These are phyloP conservation scores for Termitomyces titanicus DNA, from an alignment of 768 basidiomycete genomes.

Conservation along the genomic window DNA sequence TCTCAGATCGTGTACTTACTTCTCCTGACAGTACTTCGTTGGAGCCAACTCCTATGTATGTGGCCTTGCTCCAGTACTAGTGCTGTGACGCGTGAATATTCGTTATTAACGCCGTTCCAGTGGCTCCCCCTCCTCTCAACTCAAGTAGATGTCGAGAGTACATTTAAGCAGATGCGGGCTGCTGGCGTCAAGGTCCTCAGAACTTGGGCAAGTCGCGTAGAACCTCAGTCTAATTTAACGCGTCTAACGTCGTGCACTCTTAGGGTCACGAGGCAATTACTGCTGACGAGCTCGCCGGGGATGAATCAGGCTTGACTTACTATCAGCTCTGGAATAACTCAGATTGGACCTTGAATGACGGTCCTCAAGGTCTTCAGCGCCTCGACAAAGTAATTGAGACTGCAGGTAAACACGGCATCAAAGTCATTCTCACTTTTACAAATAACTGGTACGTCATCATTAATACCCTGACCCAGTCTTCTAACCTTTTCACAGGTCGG, in stretches of 20 bases:
- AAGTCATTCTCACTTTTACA: constrained; percentile 48
- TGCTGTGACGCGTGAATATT: background rate
- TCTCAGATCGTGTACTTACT: background rate
- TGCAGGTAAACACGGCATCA: constrained; percentile 48
- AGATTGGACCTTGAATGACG: constrained; percentile 47
- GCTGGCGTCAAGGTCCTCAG: constrained; percentile 50
- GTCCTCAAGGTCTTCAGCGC: constrained; percentile 49
- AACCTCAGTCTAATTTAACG: too few relatives aligned
- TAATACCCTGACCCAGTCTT: background rate
- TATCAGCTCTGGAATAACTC: constrained; percentile 54
- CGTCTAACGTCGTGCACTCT: background rate
- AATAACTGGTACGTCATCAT: constrained; percentile 45
- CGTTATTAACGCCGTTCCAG: constrained; percentile 21
- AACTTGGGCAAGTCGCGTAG: constrained; percentile 40
- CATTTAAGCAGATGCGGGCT: constrained; percentile 44
- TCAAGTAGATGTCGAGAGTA: constrained; percentile 43
- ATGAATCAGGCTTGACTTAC: constrained; percentile 42
- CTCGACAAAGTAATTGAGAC: constrained; percentile 48
- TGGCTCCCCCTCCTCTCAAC: constrained; percentile 54
- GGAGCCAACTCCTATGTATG: constrained; percentile 53
- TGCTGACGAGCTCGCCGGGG: constrained; percentile 40
- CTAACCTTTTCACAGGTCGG: constrained; percentile 35
- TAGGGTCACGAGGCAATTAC: constrained; percentile 45
- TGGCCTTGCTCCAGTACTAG: background rate
- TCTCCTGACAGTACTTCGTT: constrained; percentile 37